A percentile compares a stretch with the other conserved stretches of the same genome.
These are phyloP conservation scores for Talaromyces islandicus DNA, from an alignment of 2,329 filamentous ascomycete species.

Conservation along the genomic window DNA sequence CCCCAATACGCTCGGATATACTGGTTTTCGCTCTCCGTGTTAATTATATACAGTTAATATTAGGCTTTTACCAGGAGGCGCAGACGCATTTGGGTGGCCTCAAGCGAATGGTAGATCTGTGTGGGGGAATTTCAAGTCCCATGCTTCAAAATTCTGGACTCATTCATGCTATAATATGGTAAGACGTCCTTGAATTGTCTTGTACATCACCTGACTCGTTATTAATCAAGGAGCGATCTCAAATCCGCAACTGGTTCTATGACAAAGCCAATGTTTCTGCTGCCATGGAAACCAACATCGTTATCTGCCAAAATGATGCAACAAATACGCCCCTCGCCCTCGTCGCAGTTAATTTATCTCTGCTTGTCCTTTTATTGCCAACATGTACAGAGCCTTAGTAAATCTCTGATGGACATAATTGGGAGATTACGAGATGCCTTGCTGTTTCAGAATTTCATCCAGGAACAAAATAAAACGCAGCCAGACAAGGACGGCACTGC, in stretches of 20 bases:
- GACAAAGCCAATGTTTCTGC: conserved; percentile 27
- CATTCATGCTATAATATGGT: conserved; percentile 25
- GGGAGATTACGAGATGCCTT: conserved; percentile 24
- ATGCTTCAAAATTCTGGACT: conserved; percentile 20
- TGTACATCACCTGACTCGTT: not conserved
- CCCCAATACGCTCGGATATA: not conserved
- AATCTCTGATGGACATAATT: conserved; percentile 20
- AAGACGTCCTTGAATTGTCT: conserved; percentile 5
- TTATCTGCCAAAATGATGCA: conserved; percentile 21
- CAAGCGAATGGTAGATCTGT: conserved; percentile 31
- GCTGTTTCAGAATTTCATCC: conserved; percentile 25
- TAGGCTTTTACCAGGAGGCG: conserved; percentile 33
- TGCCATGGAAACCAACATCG: conserved; percentile 26
- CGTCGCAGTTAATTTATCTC: conserved; percentile 19
- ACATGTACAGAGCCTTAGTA: conserved; percentile 21
- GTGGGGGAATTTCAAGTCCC: conserved; percentile 25
- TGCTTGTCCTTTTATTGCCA: conserved; percentile 22
- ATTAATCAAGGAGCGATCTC: conserved; percentile 22
- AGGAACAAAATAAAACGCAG: conserved; percentile 13
- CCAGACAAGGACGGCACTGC: conserved; percentile 10
- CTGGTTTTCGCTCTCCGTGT: not conserved
- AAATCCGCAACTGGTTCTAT: conserved; percentile 30
- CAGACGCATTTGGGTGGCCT: conserved; percentile 34
- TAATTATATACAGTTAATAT: conserved; percentile 24
- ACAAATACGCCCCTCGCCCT: conserved; percentile 22